Base-by-base conservation (phyloP, 257 asterid genomes). In the Solanum gracilifrons region DNA sequence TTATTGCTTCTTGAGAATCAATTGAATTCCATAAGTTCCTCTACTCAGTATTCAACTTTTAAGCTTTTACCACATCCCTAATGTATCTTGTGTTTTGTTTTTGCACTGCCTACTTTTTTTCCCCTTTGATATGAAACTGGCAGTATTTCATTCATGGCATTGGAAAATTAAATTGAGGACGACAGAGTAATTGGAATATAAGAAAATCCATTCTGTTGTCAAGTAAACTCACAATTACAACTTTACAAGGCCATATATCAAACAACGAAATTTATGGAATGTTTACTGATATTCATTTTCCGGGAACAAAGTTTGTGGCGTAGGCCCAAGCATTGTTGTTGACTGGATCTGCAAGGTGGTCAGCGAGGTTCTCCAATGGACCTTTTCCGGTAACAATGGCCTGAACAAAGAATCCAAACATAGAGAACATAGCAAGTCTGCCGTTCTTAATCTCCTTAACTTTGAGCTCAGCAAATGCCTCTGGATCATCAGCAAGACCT, bases 391-490 rank as follows among this genome's bases (percentile, higher is more conserved):
- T 92, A 23, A 93, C 94, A 31, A 92, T 93, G 33, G 94, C 96
- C 39, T 94, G 96, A 33, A 91, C 94, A 16, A 94, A 93, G 92
- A 89, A 93, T 25, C 95, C 95, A 5, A 93, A 93, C 95, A 93
- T 93, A 13, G 94, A 93, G 89, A 93, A 92, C 95, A 92, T 93
- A 1, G 93, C 94, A 1, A 93, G 86, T 20, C 94, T 90, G 0
- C 93, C 96, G 4, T 93, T 93, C 93, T 93, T 92, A 23, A 92
- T 33, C 85, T 93, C 95, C 92, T 92, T 92, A 8, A 92, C 94
- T 88, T 93, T 93, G 4, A 92, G 89, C 87, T 94, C 95, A 5
- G 95, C 95, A 51, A 94, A 94, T 21, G 92, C 88, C 86, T 88
- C 92, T 1, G 89, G 90, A 21, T 90, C 92, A 2, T 90, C 92